Conservation (phyloP, 768 basidiomycete species). For the Russula lepida region DNA sequence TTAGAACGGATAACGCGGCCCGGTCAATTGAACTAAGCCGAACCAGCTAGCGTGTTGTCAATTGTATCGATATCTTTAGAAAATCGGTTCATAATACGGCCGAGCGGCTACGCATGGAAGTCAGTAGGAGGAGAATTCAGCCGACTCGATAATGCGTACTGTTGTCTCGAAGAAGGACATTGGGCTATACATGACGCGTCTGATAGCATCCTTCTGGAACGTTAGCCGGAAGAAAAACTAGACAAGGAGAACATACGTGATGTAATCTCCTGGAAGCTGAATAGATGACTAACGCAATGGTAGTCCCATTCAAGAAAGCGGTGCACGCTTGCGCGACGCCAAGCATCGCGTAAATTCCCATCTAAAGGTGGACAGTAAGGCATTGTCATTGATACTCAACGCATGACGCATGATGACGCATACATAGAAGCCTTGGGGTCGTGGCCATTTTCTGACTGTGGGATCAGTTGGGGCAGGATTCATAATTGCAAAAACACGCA, state of each 20-base stretch:
- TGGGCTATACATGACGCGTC: constrained; percentile 71
- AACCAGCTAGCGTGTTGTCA: constrained; percentile 62
- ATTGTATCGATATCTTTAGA: constrained; percentile 81
- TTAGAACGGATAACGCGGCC: neutral
- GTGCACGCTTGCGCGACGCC: constrained; percentile 63
- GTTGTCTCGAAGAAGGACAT: constrained; percentile 90
- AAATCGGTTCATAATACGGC: constrained; percentile 86
- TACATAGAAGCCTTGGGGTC: constrained; percentile 63
- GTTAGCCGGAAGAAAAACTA: neutral
- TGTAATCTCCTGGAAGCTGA: constrained; percentile 69
- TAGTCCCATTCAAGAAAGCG: constrained; percentile 58
- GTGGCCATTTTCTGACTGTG: constrained; percentile 41
- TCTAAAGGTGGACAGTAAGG: constrained; percentile 35
- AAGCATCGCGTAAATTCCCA: constrained; percentile 72
- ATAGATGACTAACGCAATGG: constrained; percentile 61
- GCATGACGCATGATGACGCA: too few relatives aligned
- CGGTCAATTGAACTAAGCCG: neutral
- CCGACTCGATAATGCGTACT: constrained; percentile 29
- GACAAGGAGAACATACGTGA: constrained; percentile 31
- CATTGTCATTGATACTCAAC: neutral
- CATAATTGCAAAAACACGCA: constrained; percentile 25
- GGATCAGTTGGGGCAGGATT: constrained; percentile 12
- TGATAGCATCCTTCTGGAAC: constrained; percentile 43
- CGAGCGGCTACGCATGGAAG: constrained; percentile 48
- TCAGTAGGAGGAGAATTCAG: constrained; percentile 12